These are phyloP conservation scores for Funneliformis mosseae DNA, from an alignment of 192 early-diverging fungal genomes.

Conservation along the genomic window DNA sequence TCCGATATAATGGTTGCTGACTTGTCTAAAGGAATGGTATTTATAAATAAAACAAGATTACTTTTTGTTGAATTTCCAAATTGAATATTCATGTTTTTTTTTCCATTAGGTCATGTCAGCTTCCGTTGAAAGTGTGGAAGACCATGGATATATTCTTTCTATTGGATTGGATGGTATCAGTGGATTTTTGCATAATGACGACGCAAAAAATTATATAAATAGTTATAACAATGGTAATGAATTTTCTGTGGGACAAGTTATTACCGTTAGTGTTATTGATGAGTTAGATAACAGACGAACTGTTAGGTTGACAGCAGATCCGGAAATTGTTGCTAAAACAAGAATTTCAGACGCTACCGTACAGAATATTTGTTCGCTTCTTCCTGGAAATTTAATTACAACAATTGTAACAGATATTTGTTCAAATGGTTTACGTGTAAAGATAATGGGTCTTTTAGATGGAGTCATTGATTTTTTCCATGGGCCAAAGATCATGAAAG, in stretches of 20 bases:
- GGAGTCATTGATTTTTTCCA: slow-evolving; percentile 69
- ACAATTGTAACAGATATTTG: slow-evolving; percentile 65
- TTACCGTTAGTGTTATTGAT: slow-evolving; percentile 66
- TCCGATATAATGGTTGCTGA: slow-evolving; percentile 63
- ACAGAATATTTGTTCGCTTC: slow-evolving; percentile 74
- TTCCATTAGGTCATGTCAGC: slow-evolving; percentile 59
- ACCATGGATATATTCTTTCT: slow-evolving; percentile 88
- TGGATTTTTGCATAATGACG: slow-evolving; percentile 75
- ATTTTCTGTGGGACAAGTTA: slow-evolving; percentile 74
- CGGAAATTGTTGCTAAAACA: slow-evolving; percentile 56
- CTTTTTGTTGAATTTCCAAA: not conserved
- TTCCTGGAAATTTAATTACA: slow-evolving; percentile 75
- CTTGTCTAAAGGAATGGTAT: slow-evolving; percentile 70
- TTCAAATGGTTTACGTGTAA: slow-evolving; percentile 68
- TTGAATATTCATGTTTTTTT: not conserved
- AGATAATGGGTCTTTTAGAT: slow-evolving; percentile 83
- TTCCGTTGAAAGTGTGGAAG: slow-evolving; percentile 81
- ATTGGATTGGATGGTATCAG: slow-evolving; percentile 68
- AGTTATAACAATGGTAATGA: slow-evolving; percentile 60
- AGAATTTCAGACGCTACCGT: slow-evolving; percentile 42
- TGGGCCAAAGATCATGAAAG: slow-evolving; percentile 42
- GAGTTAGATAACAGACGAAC: slow-evolving; percentile 65
- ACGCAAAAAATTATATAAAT: slow-evolving; percentile 64
- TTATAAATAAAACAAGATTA: not conserved
- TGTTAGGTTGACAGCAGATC: slow-evolving; percentile 68